A percentile compares a stretch with the other conserved stretches of the same genome.
These are phyloP conservation scores for Fusarium austroafricanum DNA, from an alignment of 2,329 filamentous ascomycete species.

Conservation along the genomic window DNA sequence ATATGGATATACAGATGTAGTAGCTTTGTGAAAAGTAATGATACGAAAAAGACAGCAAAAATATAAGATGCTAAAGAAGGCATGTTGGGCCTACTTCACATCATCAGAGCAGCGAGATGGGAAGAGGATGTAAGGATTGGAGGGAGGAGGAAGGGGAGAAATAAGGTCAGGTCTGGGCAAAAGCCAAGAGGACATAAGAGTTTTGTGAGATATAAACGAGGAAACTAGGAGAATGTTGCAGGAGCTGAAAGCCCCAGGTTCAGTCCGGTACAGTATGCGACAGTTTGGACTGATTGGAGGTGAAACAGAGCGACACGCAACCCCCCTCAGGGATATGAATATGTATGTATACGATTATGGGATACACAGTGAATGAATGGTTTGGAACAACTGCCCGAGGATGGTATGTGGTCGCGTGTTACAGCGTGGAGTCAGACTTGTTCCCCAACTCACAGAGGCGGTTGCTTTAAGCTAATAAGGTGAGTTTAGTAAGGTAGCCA, in stretches of 20 bases:
- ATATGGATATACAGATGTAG: constrained; percentile 46
- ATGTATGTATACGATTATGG: background rate
- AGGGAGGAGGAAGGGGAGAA: constrained; percentile 12
- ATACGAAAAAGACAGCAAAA: constrained; percentile 46
- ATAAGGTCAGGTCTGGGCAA: constrained; percentile 33
- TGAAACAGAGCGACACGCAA: constrained; percentile 41
- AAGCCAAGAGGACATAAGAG: constrained; percentile 40
- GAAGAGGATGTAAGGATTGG: constrained; percentile 2
- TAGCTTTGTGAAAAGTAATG: constrained; percentile 44
- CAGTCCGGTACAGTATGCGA: constrained; percentile 10
- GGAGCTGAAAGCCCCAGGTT: constrained; percentile 26
- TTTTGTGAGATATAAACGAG: constrained; percentile 23
- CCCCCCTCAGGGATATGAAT: constrained; percentile 13
- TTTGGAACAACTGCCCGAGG: constrained; percentile 16
- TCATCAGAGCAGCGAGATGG: constrained; percentile 17
- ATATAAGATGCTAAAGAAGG: constrained; percentile 43
- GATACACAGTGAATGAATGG: constrained; percentile 4
- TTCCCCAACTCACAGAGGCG: background rate
- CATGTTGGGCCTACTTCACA: constrained; percentile 40
- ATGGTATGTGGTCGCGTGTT: constrained; percentile 42
- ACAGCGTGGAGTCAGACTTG: constrained; percentile 10
- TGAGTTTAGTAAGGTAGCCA: background rate
- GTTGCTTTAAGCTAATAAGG: constrained; percentile 11
- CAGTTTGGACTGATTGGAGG: constrained; percentile 17
- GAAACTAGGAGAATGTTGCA: background rate